These are phyloP conservation scores for Quaeritorhiza haematococci DNA, from an alignment of 371 early-diverging fungal species.

Conservation along the genomic window DNA sequence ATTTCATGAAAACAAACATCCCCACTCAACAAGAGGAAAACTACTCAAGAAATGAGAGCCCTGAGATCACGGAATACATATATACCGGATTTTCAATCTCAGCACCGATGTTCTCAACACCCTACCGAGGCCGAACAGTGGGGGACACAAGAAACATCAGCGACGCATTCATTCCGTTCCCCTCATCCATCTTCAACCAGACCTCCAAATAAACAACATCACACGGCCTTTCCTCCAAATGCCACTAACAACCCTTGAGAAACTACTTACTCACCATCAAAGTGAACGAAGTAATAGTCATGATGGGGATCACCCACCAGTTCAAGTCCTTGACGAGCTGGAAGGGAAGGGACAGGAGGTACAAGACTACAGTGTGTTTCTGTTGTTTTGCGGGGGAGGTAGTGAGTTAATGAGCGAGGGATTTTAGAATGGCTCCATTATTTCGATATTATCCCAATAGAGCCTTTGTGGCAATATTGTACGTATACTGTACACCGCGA, in stretches of 20 bases:
- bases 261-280: conserved; percentile 36
- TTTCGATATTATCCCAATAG: no score
- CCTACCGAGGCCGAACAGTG: conserved; percentile 56
- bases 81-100: conserved; percentile 31
- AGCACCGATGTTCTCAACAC: conserved; percentile 63
- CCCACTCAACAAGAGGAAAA: no score
- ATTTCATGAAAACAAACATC: no score
- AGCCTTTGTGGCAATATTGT: no score
- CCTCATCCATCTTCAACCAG: not conserved
- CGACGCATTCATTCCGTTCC: no score
- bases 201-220: not conserved
- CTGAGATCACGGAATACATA: conserved; percentile 17
- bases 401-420: no score
- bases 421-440: no score
- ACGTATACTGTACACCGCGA: no score
- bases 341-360: conserved; percentile 41
- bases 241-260: no score
- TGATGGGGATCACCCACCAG: conserved; percentile 45
- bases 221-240: no score
- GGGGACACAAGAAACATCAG: conserved; percentile 45
- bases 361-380: conserved; percentile 39
- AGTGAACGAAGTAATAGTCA: conserved; percentile 59
- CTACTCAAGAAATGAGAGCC: not conserved
- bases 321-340: conserved; percentile 25
- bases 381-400: no score